Base-by-base conservation (phyloP, 257 asterid genomes). In the Solanum chaucha region DNA sequence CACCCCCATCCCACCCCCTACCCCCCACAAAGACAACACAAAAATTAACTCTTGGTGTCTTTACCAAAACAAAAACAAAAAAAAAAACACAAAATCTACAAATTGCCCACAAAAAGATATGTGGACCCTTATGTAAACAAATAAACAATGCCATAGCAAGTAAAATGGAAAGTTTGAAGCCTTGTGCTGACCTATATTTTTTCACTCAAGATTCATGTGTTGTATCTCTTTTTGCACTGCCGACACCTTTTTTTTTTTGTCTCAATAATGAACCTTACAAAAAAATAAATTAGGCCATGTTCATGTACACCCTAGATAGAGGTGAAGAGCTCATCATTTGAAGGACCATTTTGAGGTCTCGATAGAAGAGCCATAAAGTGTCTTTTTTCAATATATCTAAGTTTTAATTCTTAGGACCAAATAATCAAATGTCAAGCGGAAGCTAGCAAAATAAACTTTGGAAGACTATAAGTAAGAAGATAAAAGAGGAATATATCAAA, bases 231-330 rank as follows among this genome's bases (percentile, higher is more conserved):
- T 86, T 83, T 13, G 35, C 48, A 44, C 88, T 92, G 92, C 96
- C 96, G 95, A 93, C 96, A 90, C 93, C 83, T 38, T 80, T n/a
- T 72, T 86, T 86, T 55, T 59, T 58, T 58, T 77, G 81, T 41
- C 75, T 74, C 74, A 67, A 77, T 44, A 67, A 41, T 32, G 14
- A 84, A 70, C 48, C 51, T 20, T 36, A 84, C 34, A 67, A 59
- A 34, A 82, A 83, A 41, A 38, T 30, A 67, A 86, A 41, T 38
- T 17, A 83, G 24, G 58, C 26, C 34, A 8, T 44, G 24, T 46
- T 46, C 67, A 80, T 28, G 8, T 19, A 5, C 35, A 12, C n/a
- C 32, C 35, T 6, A 15, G 65, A 4, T 35, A 73, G 30, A 48
- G 85, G 28, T 81, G 70, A 80, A 78, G 30, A 44, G 44, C 20